Percentiles rank a stretch among this genome's conserved stretches.
Evolutionary conservation across 2,329 filamentous ascomycete genomes (phyloP).

Genomic region (Fusarium sp.): DNA sequence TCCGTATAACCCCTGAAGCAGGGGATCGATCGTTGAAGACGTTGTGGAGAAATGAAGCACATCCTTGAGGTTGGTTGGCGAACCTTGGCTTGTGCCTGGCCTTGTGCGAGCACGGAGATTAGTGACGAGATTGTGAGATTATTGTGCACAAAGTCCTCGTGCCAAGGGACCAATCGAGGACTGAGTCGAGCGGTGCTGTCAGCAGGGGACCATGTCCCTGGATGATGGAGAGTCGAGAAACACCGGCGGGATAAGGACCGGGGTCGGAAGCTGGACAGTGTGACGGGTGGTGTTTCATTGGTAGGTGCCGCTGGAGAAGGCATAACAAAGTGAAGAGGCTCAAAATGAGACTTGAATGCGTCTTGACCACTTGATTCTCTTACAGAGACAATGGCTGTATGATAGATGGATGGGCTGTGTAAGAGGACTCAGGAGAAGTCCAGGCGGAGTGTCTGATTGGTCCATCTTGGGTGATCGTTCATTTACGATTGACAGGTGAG

Average conservation of each 20-base stretch:
- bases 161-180: background rate
- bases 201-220: constrained; percentile 1
- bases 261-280: background rate
- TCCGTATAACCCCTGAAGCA: background rate
- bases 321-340: constrained; percentile 11
- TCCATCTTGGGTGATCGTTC: background rate
- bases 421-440: background rate
- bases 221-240: constrained; percentile 2
- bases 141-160: constrained; percentile 11
- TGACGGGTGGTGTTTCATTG: constrained; percentile 23
- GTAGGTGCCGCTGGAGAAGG: background rate
- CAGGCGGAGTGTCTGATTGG: constrained; percentile 19
- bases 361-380: constrained; percentile 11
- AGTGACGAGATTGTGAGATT: constrained; percentile 25
- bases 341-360: constrained; percentile 11
- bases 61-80: constrained; percentile 5
- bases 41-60: constrained; percentile 5
- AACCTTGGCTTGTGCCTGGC: constrained; percentile 6
- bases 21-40: constrained; percentile 11
- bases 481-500: background rate
- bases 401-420: background rate
- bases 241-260: background rate
- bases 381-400: background rate
- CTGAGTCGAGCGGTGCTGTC: constrained; percentile 1
- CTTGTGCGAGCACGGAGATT: constrained; percentile 29